A percentile compares a stretch with the other conserved stretches of the same genome.
phyloP scores from a whole-genome alignment of 2,329 filamentous ascomycete genomes.

The Botrytis byssoidea region DNA sequence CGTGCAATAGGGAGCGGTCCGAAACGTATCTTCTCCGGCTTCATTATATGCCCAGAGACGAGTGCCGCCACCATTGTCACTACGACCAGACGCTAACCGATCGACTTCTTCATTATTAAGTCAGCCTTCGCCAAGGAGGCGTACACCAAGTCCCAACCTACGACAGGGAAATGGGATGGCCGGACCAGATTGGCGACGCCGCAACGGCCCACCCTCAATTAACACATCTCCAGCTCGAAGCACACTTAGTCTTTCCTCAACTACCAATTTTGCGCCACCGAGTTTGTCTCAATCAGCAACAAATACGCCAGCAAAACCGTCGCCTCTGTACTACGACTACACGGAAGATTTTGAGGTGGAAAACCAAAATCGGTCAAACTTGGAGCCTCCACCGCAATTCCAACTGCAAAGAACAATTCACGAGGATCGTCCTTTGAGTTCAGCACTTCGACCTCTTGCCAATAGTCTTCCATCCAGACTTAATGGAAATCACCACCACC shows the following conservation, averaged over 20 bases:
- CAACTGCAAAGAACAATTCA: slow-evolving; percentile 35
- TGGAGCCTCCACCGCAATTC: slow-evolving; percentile 34
- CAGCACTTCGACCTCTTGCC: slow-evolving; percentile 22
- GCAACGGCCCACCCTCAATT: slow-evolving; percentile 28
- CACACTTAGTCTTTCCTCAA: slow-evolving; percentile 37
- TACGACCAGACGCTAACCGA: slow-evolving; percentile 35
- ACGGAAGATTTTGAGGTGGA: slow-evolving; percentile 40
- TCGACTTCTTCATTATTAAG: slow-evolving; percentile 35
- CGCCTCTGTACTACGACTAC: slow-evolving; percentile 40
- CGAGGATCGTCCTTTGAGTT: slow-evolving; percentile 34
- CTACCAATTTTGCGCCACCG: slow-evolving; percentile 30
- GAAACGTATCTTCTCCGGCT: slow-evolving; percentile 35
- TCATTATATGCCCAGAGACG: slow-evolving; percentile 37
- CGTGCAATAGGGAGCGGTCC: slow-evolving; percentile 27
- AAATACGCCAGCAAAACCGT: slow-evolving; percentile 36
- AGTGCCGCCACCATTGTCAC: slow-evolving; percentile 29
- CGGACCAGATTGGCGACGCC: slow-evolving; percentile 30
- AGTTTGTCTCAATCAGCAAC: slow-evolving; percentile 28
- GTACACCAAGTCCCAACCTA: slow-evolving; percentile 32
- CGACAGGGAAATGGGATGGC: slow-evolving; percentile 25
- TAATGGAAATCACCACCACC: slow-evolving; percentile 16
- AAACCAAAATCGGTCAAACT: slow-evolving; percentile 23
- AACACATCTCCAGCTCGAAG: slow-evolving; percentile 38
- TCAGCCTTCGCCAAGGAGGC: slow-evolving; percentile 33
- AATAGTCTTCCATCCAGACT: slow-evolving; percentile 11